These are phyloP conservation scores for Podospora bellae-mahoneyi DNA, from an alignment of 495 filamentous ascomycete genomes.

Conservation along the genomic window DNA sequence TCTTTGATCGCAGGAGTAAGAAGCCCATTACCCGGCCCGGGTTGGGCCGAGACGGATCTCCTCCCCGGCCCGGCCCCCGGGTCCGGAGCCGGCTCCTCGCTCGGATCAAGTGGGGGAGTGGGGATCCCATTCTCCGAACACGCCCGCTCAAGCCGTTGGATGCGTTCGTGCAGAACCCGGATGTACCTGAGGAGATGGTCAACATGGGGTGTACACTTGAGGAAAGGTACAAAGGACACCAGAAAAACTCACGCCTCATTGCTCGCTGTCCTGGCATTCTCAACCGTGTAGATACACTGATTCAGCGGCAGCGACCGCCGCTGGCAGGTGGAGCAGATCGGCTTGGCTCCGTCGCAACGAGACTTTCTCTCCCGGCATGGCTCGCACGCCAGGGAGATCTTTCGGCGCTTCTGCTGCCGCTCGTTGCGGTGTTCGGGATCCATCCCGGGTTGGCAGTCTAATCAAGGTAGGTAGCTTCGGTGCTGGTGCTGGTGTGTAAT, in stretches of 20 bases:
- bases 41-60: neutral
- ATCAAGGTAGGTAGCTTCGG: neutral
- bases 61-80: neutral
- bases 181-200: slow-evolving; percentile 28
- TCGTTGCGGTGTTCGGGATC: slow-evolving; percentile 1
- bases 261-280: slow-evolving; percentile 36
- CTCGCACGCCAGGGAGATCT: slow-evolving; percentile 37
- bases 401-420: slow-evolving; percentile 12
- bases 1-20: neutral
- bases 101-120: slow-evolving; percentile 21
- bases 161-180: slow-evolving; percentile 37
- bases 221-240: no score
- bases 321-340: slow-evolving; percentile 44
- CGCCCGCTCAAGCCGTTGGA: slow-evolving; percentile 37
- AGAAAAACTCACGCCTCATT: slow-evolving; percentile 29
- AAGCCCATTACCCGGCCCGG: neutral
- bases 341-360: slow-evolving; percentile 44
- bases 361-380: slow-evolving; percentile 44
- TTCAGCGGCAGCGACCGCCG: slow-evolving; percentile 36
- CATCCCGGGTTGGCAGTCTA: neutral
- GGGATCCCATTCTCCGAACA: slow-evolving; percentile 35
- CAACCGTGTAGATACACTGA: slow-evolving; percentile 41
- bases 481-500: neutral
- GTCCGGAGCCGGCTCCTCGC: neutral
- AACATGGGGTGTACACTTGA: neutral